A percentile compares a stretch with the other conserved stretches of the same genome.
Conservation (phyloP, 2,329 filamentous ascomycete genomes). For the Microdochium nivale region DNA sequence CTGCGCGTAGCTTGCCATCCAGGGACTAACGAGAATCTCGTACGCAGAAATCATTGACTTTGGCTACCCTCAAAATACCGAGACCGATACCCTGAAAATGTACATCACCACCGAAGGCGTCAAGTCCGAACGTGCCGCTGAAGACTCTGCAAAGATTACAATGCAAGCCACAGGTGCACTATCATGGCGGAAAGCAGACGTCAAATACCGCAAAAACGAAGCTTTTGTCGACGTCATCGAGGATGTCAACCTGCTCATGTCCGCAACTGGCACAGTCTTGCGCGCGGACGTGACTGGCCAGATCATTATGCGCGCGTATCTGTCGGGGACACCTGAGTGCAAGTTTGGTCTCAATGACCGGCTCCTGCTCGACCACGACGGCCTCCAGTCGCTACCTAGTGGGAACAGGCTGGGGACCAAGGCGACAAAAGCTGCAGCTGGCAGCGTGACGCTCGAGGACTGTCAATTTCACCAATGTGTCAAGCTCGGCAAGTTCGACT, state of each 20-base stretch:
- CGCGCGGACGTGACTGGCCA: conserved; percentile 95
- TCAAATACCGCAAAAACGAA: conserved; percentile 99
- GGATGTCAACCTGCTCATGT: conserved; percentile 98
- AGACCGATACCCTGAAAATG: conserved; percentile 98
- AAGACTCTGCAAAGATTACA: conserved; percentile 95
- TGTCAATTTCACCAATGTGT: conserved; percentile 99
- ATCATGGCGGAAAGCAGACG: conserved; percentile 93
- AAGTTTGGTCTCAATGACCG: conserved; percentile 98
- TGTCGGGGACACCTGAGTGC: conserved; percentile 93
- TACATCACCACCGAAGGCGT: conserved; percentile 99
- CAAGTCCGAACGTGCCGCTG: conserved; percentile 76
- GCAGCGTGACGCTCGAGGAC: conserved; percentile 91
- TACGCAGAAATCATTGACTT: conserved; percentile 89
- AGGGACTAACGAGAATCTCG: conserved; percentile 5
- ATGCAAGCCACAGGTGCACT: conserved; percentile 98
- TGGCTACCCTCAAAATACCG: conserved; percentile 97
- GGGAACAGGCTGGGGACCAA: conserved; percentile 77
- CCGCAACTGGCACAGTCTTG: conserved; percentile 89
- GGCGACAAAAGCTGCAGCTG: conserved; percentile 89
- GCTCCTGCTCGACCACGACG: conserved; percentile 75
- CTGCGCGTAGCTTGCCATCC: background rate
- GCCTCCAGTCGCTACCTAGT: conserved; percentile 55
- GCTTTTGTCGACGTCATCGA: conserved; percentile 99
- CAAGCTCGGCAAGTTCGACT: conserved; percentile 93
- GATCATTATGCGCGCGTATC: conserved; percentile 97